phyloP scores from a whole-genome alignment of 495 filamentous ascomycete genomes.

The Aspergillus taichungensis region DNA sequence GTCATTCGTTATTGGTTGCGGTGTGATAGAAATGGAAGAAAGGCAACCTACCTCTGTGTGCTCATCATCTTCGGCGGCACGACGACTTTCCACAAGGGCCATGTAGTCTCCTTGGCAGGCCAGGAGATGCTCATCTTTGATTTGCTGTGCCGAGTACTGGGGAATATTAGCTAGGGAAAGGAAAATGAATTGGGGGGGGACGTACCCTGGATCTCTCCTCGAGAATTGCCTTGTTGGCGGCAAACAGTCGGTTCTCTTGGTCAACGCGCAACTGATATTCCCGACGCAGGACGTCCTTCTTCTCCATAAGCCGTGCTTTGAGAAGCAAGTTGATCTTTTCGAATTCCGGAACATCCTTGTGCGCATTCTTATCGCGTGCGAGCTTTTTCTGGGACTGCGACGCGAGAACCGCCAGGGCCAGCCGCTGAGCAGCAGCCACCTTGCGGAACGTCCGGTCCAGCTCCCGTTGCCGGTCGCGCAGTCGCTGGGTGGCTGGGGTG shows the following conservation, averaged over 20 bases:
- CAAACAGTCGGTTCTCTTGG: constrained; percentile 17
- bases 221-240: constrained; percentile 20
- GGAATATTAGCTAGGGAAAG: neutral
- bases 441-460: constrained; percentile 35
- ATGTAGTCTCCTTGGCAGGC: constrained; percentile 35
- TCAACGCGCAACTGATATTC: constrained; percentile 24
- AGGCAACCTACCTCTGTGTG: constrained; percentile 33
- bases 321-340: constrained; percentile 18
- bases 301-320: constrained; percentile 8
- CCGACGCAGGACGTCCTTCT: constrained; percentile 11
- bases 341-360: constrained; percentile 35
- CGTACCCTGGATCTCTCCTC: constrained; percentile 23
- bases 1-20: neutral
- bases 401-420: constrained; percentile 30
- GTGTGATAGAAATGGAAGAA: neutral
- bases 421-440: constrained; percentile 30
- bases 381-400: constrained; percentile 30
- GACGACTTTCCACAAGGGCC: constrained; percentile 28
- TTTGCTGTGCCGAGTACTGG: constrained; percentile 18
- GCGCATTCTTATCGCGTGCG: constrained; percentile 32
- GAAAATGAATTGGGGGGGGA: neutral
- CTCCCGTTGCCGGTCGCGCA: constrained; percentile 34
- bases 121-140: constrained; percentile 30
- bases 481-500: constrained; percentile 23
- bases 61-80: constrained; percentile 39